Evolutionary conservation across 352 stramenopile genomes (phyloP), one percentile per base, ranked within the genome.

Genomic region (Pythium chondricola): DNA sequence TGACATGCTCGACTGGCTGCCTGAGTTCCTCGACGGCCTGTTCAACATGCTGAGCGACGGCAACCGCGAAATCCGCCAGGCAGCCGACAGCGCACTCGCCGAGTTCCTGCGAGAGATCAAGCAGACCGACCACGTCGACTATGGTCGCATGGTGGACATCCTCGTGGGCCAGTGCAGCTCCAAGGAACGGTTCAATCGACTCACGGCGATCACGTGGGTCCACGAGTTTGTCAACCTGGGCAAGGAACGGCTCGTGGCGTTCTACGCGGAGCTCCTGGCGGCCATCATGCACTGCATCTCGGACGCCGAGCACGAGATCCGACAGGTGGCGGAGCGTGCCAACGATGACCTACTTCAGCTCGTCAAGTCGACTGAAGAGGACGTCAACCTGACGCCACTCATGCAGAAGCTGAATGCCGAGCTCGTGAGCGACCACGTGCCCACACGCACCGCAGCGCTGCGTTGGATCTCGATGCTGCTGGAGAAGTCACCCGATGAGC

Each of bases 11-110:
- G 96, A 99, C 68, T 98, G 96, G 75, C 63, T 95, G 35, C 83
- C 83, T 2, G 96, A 99, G 48, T 99, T 99, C 70, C 65, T 99
- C 10, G 97, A 99, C 58, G 97, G 97, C 0, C 69, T 99, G 17
- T 99, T 99, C 55, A 98, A 99, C 65, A 99, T 99, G 97, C 71
- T 99, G 2, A 98, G 93, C 56, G 97, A 99, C 67, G 94, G 87
- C 4, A 99, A 99, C 68, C 71, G 94, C 20, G 96, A 99, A 67
- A 99, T 99, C 45, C 88, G 95, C 25, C 95, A 99, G 48, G 95
- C 89, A 0, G 94, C 94, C 0, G 93, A 98, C 66, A 95, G 85
- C 42, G 93, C 93, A 8, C 62, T 98, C 16, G 88, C 82, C 1
- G 93, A 98, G 48, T 98, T 98, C 65, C 58, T 99, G 3, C 77